phyloP scores from a whole-genome alignment of 805 yeast species.

The Starmerella floricola region DNA sequence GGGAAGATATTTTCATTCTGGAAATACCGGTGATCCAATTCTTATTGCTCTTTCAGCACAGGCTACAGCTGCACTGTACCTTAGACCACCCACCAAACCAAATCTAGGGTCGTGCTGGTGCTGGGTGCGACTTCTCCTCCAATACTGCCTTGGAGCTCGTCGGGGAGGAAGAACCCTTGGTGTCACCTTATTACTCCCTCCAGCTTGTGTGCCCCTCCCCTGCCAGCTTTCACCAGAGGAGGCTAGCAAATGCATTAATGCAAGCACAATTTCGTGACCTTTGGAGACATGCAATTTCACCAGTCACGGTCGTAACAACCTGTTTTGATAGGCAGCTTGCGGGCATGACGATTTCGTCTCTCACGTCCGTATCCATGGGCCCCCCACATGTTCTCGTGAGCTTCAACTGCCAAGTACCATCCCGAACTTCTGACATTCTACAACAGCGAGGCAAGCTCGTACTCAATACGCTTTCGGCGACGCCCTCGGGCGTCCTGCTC shows the following conservation, averaged over 20 bases:
- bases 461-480: conserved; percentile 62
- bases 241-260: conserved; percentile 4
- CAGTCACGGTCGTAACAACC: conserved; percentile 50
- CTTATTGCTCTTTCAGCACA: too few relatives aligned
- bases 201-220: too few relatives aligned
- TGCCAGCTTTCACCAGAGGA: too few relatives aligned
- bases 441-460: conserved; percentile 46
- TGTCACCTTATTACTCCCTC: too few relatives aligned
- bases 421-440: conserved; percentile 58
- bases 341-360: conserved; percentile 80
- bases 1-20: conserved; percentile 4
- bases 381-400: conserved; percentile 64
- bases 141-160: too few relatives aligned
- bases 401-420: conserved; percentile 78
- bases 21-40: neutral
- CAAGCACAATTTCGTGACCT: conserved; percentile 8
- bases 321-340: conserved; percentile 33
- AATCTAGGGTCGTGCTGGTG: too few relatives aligned
- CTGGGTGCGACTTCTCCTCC: too few relatives aligned
- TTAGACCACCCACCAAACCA: too few relatives aligned
- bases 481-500: conserved; percentile 39
- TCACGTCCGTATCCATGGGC: conserved; percentile 63
- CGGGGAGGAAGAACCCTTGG: too few relatives aligned
- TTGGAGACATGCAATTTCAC: conserved; percentile 37
- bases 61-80: too few relatives aligned